A percentile compares a stretch with the other conserved stretches of the same genome.
Evolutionary conservation across 495 filamentous ascomycete species (phyloP).

Genomic region (Tuber microsphaerosporum): DNA sequence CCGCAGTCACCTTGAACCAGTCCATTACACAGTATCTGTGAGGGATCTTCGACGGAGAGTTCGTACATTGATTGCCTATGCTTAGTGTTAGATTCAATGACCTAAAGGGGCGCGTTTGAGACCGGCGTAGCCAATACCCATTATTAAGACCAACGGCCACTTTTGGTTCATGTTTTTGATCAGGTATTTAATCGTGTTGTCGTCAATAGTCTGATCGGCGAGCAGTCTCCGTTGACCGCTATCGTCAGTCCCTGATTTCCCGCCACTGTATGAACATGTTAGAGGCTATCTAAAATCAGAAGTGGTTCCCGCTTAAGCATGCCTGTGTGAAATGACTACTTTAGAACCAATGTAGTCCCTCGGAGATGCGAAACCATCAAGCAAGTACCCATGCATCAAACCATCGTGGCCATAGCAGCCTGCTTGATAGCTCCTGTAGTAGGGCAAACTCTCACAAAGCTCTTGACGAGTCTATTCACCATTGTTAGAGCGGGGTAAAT

Average conservation of each 20-base stretch:
- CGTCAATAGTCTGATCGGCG: slow-evolving; percentile 45
- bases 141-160: slow-evolving; percentile 53
- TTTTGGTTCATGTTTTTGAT: slow-evolving; percentile 41
- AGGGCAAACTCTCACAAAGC: slow-evolving; percentile 61
- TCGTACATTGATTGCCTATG: slow-evolving; percentile 34
- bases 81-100: slow-evolving; percentile 6
- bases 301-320: slow-evolving; percentile 41
- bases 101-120: not conserved
- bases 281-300: not conserved
- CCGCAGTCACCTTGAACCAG: slow-evolving; percentile 63
- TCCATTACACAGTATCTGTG: slow-evolving; percentile 64
- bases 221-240: slow-evolving; percentile 46
- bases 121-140: slow-evolving; percentile 46
- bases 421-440: slow-evolving; percentile 58
- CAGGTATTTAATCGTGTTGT: slow-evolving; percentile 42
- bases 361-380: slow-evolving; percentile 53
- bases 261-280: slow-evolving; percentile 49
- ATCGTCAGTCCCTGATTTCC: slow-evolving; percentile 44
- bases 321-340: slow-evolving; percentile 62
- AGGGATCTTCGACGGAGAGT: slow-evolving; percentile 51
- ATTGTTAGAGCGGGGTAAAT: slow-evolving; percentile 7
- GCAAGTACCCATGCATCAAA: slow-evolving; percentile 53
- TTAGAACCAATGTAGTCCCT: slow-evolving; percentile 58
- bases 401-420: slow-evolving; percentile 50
- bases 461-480: slow-evolving; percentile 50